Base-by-base conservation (phyloP, 768 basidiomycete species). In the Chiua virens region DNA sequence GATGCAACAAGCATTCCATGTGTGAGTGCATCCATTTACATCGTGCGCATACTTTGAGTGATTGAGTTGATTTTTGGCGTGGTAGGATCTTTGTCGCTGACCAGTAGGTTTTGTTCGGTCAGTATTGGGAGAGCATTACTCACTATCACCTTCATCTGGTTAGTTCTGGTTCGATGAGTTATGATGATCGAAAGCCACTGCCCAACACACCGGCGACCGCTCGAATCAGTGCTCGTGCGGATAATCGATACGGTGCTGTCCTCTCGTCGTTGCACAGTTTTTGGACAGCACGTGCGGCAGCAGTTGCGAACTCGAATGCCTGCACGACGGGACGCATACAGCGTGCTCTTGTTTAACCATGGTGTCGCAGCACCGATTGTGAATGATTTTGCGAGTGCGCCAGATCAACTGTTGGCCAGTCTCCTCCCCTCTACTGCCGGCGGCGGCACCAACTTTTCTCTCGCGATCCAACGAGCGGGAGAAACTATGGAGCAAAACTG, bases 191-290 rank as follows among this genome's bases (percentile, higher is more conserved):
- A 34, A 62, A 42, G 1, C 83, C 83, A 0, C 70, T 83, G 5
- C 57, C 61, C 1, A 68, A 73, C 40, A 75, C 78, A 2, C 79
- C 80, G 0, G 68, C 50, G 4, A 70, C 74, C 4, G 52, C 62
- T n/a, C 59, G 58, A 32, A 81, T 83, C 37, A 48, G 56, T 6
- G 61, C 59, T 13, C 55, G 48, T 0, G 66, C 69, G 35, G 62
- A 80, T 50, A 78, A 85, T 53, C 67, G 83, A 27, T 72, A 83
- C 17, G 83, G 83, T 1, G 81, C 83, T 1, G 84, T 83, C 1
- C 79, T 77, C 35, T 79, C 81, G 0, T 76, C 83, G 0, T 56
- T 85, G 9, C 61, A 81, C 47, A 68, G 70, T 15, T 85, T 85
- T 60, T 86, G 83, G 83, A 53, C 66, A 14, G 75, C 84, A 0